A percentile compares a stretch with the other conserved stretches of the same genome.
These are phyloP conservation scores for Sporothrix dimorphospora DNA, from an alignment of 2,329 filamentous ascomycete genomes.

Conservation along the genomic window DNA sequence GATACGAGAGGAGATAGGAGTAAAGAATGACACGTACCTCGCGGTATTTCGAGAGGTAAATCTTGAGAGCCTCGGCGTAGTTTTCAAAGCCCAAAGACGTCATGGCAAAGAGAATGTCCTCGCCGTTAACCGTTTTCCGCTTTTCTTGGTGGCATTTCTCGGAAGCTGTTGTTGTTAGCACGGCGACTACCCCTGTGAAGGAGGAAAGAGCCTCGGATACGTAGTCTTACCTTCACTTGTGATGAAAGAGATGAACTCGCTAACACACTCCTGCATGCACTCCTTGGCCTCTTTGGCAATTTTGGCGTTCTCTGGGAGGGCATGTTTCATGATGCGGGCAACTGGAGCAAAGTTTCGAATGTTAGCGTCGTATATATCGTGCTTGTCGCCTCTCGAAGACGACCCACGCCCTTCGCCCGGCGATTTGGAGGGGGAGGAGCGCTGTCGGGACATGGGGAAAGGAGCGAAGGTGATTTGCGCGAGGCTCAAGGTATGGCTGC, in stretches of 20 bases:
- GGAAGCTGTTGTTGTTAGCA: conserved; percentile 67
- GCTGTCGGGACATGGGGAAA: conserved; percentile 60
- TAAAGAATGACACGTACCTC: conserved; percentile 68
- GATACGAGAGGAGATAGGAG: background rate
- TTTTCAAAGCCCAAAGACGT: conserved; percentile 98
- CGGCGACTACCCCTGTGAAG: background rate
- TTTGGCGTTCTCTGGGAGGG: conserved; percentile 96
- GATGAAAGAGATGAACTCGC: conserved; percentile 99
- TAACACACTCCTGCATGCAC: conserved; percentile 99
- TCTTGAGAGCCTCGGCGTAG: conserved; percentile 96
- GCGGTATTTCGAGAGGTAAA: conserved; percentile 95
- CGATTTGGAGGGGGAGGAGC: conserved; percentile 52
- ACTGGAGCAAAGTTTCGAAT: conserved; percentile 95
- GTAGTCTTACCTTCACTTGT: conserved; percentile 85
- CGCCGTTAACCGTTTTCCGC: conserved; percentile 97
- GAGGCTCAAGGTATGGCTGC: background rate
- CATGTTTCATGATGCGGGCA: conserved; percentile 98
- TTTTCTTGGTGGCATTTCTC: conserved; percentile 99
- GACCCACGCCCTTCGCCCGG: conserved; percentile 51
- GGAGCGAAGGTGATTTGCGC: background rate
- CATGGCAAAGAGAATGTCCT: conserved; percentile 99
- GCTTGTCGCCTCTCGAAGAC: conserved; percentile 51
- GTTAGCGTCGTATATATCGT: conserved; percentile 78
- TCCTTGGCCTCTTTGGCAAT: conserved; percentile 99
- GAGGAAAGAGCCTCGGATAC: background rate